Evolutionary conservation across 345 rosid species (phyloP).

Genomic region (Bruguiera gymnorhiza): DNA sequence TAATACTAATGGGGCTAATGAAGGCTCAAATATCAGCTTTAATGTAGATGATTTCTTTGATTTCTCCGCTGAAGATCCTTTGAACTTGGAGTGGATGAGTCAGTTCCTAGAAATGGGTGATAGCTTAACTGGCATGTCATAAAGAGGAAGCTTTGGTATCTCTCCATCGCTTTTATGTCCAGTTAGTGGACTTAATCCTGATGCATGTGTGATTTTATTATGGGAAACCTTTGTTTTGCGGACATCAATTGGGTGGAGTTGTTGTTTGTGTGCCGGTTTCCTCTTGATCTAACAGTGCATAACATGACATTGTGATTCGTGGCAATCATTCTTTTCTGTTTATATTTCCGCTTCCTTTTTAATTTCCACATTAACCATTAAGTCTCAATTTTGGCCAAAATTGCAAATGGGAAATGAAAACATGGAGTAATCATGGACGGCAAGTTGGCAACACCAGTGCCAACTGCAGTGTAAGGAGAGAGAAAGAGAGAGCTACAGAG

Average conservation of each 20-base stretch:
- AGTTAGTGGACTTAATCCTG: not conserved
- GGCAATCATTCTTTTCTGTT: not conserved
- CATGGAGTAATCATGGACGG: not conserved
- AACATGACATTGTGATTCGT: not conserved
- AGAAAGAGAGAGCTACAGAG: not conserved
- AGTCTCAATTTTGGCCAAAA: not conserved
- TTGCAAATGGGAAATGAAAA: not conserved
- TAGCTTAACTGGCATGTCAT: conserved; percentile 1
- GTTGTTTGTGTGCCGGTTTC: not conserved
- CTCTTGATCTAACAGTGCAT: not conserved
- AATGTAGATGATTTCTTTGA: conserved; percentile 59
- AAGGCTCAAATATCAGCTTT: conserved; percentile 31
- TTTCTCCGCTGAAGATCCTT: conserved; percentile 55
- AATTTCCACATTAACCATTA: not conserved
- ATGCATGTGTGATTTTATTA: not conserved
- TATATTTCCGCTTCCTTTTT: not conserved
- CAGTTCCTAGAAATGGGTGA: conserved; percentile 18
- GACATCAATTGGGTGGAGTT: not conserved
- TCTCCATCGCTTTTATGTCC: not conserved
- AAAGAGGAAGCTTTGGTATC: not conserved
- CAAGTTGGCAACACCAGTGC: not conserved
- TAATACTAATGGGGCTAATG: conserved; percentile 15
- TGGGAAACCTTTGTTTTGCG: not conserved
- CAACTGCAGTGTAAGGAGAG: not conserved
- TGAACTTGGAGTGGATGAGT: conserved; percentile 44